These are phyloP conservation scores for Taiozyma sp. DNA, from an alignment of 1,139 yeast species.

Conservation along the genomic window DNA sequence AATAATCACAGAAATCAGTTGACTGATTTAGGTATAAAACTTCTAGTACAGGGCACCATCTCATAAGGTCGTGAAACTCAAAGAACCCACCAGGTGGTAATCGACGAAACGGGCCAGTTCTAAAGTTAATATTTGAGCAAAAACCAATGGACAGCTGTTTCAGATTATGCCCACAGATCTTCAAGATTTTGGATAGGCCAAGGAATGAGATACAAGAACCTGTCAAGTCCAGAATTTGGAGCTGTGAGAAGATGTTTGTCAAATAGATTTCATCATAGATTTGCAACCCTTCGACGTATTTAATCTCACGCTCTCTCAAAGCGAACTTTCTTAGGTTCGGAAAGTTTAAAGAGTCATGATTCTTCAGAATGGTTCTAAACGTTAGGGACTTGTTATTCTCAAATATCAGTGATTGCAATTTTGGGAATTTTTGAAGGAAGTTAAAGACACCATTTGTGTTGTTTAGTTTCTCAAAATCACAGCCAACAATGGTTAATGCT, in stretches of 20 bases:
- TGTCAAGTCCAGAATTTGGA: conserved; percentile 16
- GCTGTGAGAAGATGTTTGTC: conserved; percentile 9
- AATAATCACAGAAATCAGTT: conserved; percentile 18
- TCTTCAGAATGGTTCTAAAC: conserved; percentile 12
- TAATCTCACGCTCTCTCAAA: conserved; percentile 15
- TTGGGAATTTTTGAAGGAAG: conserved; percentile 17
- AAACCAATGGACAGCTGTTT: conserved; percentile 17
- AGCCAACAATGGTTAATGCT: conserved; percentile 17
- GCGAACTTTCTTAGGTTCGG: conserved; percentile 12
- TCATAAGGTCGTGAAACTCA: conserved; percentile 15
- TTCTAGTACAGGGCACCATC: conserved; percentile 13
- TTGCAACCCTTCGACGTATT: conserved; percentile 13
- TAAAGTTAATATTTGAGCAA: conserved; percentile 20
- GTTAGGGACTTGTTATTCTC: conserved; percentile 19
- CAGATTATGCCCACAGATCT: conserved; percentile 11
- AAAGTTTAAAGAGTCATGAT: conserved; percentile 14
- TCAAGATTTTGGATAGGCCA: conserved; percentile 15
- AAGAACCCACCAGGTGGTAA: conserved; percentile 13
- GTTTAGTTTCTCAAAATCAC: conserved; percentile 15
- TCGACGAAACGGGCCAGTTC: conserved; percentile 11
- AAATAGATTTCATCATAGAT: conserved; percentile 11
- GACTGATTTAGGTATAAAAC: conserved; percentile 20
- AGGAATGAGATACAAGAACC: conserved; percentile 21
- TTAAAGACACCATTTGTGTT: conserved; percentile 15
- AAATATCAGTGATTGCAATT: conserved; percentile 13